Evolutionary conservation across 768 basidiomycete genomes (phyloP), one percentile per base, ranked within the genome.

Genomic region (Calocera cornea): DNA sequence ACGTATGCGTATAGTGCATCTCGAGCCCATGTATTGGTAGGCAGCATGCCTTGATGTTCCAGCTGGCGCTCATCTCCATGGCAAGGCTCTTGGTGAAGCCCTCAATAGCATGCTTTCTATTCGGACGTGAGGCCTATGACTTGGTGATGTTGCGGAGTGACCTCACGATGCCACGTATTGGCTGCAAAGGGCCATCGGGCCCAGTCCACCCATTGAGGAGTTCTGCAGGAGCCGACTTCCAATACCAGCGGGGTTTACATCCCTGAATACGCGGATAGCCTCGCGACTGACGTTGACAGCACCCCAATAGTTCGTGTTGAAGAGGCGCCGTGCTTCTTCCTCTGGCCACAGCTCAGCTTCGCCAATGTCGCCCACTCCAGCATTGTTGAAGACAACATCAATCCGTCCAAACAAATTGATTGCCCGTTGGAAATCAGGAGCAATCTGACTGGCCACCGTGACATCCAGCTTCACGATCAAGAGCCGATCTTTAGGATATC

Each of bases 351-450:
- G 76, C 71, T 83, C 82, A 31, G 77, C 72, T 69, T 81, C 79
- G 19, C 72, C 73, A 19, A 77, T 64, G 33, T 76, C 66, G 8
- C 68, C 73, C 44, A 69, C 70, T 41, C 69, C 74, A 69, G 82
- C 81, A 67, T 82, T 83, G 70, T 78, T 82, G 69, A 79, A 77
- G 3, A 82, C 81, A 63, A 82, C 72, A 64, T 83, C 82, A 16
- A 82, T 70, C 33, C 77, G 73, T 2, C 80, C 80, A 71, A 82
- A 83, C 16, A 69, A 70, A 31, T 74, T 71, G 41, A 76, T 68
- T 0, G 77, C 76, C 50, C 69, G 68, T 16, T 69, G 70, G 68
- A 83, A 83, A 0, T 75, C 79, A 8, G 70, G 70, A 10, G 38
- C 68, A 64, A 81, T 77, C 1, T 79, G 75, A 16, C 70, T 68